Evolutionary conservation across 116 monocot genomes (phyloP).

Genomic region (Iris pallida): DNA sequence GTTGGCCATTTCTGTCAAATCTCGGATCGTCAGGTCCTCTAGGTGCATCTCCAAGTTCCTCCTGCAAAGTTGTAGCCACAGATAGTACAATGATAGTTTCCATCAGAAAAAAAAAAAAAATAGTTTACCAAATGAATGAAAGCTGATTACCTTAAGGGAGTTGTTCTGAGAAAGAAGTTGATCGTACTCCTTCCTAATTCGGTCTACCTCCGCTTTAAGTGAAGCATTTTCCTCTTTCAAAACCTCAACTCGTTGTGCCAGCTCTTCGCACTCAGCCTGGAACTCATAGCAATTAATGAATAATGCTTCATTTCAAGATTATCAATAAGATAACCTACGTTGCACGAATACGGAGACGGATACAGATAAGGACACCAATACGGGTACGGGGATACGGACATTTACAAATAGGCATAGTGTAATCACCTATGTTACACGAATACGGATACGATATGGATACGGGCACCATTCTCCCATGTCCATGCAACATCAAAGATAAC

Average conservation of each 20-base stretch:
- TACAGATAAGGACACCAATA: too few relatives aligned
- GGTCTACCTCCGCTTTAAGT: conserved; percentile 61
- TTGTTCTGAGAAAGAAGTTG: conserved; percentile 64
- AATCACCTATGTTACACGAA: too few relatives aligned
- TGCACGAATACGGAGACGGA: too few relatives aligned
- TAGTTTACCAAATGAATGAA: not conserved
- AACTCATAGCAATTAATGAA: conserved; percentile 4
- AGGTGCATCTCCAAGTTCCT: conserved; percentile 36
- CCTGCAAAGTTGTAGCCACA: conserved; percentile 34
- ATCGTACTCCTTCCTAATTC: conserved; percentile 69
- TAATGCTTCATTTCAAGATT: not conserved
- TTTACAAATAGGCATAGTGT: too few relatives aligned
- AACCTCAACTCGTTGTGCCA: conserved; percentile 71
- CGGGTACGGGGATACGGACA: too few relatives aligned
- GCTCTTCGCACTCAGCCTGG: conserved; percentile 96
- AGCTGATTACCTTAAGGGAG: conserved; percentile 65
- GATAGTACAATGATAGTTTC: not conserved
- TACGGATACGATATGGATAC: too few relatives aligned
- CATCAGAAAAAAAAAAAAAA: not conserved
- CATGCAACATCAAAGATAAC: too few relatives aligned
- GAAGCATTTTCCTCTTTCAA: conserved; percentile 84
- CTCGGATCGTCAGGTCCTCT: conserved; percentile 23
- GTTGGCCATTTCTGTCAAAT: conserved; percentile 28
- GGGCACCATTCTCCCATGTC: too few relatives aligned
- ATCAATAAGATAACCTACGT: too few relatives aligned